These are phyloP conservation scores for Globisporangium carolinianum DNA, from an alignment of 352 stramenopile genomes.

Conservation along the genomic window DNA sequence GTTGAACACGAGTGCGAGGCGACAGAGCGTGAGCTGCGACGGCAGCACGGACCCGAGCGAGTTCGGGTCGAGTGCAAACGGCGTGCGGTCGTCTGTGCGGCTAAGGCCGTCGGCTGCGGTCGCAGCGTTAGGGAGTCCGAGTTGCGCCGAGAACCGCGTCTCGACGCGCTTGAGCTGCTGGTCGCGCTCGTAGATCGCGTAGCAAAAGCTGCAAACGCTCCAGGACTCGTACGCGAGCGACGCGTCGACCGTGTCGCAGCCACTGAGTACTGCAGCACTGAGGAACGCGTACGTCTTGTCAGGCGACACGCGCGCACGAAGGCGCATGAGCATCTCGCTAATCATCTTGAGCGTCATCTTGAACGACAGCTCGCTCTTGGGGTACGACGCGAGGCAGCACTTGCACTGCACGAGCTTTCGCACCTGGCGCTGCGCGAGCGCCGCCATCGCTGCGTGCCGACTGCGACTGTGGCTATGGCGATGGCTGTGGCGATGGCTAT, in stretches of 20 bases:
- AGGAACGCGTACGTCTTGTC: slow-evolving; percentile 52
- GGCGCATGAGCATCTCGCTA: slow-evolving; percentile 65
- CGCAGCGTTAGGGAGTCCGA: slow-evolving; percentile 36
- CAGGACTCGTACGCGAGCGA: slow-evolving; percentile 76
- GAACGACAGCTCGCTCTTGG: slow-evolving; percentile 69
- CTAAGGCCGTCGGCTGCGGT: slow-evolving; percentile 34
- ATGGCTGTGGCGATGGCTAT: neutral
- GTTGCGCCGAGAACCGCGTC: slow-evolving; percentile 38
- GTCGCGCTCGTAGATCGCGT: slow-evolving; percentile 80
- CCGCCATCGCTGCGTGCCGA: slow-evolving; percentile 3
- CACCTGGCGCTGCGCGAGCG: slow-evolving; percentile 50
- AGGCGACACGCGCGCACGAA: slow-evolving; percentile 42
- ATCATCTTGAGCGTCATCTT: slow-evolving; percentile 89
- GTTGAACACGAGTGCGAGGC: slow-evolving; percentile 69
- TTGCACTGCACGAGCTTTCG: slow-evolving; percentile 75
- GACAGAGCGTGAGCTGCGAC: slow-evolving; percentile 66
- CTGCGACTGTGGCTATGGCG: neutral
- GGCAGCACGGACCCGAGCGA: slow-evolving; percentile 36
- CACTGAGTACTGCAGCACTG: slow-evolving; percentile 24
- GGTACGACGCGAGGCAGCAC: slow-evolving; percentile 66
- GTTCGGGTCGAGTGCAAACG: slow-evolving; percentile 35
- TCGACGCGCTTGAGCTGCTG: slow-evolving; percentile 71
- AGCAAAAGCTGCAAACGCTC: slow-evolving; percentile 81
- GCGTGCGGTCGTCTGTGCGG: slow-evolving; percentile 33
- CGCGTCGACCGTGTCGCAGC: slow-evolving; percentile 30